Evolutionary conservation across 2,329 filamentous ascomycete genomes (phyloP), one percentile per base, ranked within the genome.

Genomic region (Cercospora nicotianae): DNA sequence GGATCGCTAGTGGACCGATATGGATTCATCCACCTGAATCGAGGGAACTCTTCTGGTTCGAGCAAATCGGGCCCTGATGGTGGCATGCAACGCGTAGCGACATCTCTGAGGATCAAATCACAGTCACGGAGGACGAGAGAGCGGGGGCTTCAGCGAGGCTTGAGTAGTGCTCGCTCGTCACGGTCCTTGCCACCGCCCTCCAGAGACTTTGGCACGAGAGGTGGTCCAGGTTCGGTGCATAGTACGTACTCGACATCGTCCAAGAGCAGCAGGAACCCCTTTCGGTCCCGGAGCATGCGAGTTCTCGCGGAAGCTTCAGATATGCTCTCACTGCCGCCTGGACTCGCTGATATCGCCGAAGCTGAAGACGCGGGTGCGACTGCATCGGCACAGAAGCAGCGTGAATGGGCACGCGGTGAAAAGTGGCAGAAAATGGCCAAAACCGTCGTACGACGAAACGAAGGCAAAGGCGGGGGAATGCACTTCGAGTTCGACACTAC

Each of bases 401-500:
- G 87, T 70, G 88, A 90, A 75, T 86, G 87, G 79, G 78, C 84
- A 64, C 82, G 88, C 33, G 87, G 89, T 72, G 86, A 89, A 67
- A 90, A 90, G 73, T 91, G 89, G 89, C 84, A 85, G 20, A 88
- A 85, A 74, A 91, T 91, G 89, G 89, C 87, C 10, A 80, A 80
- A 42, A 73, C 80, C 18, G 75, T 79, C 7, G 82, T 80, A 7
- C 69, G 67, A 26, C 61, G 67, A 16, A 30, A 66, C 23, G 66
- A 67, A 45, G 70, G 59, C 53, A 79, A 76, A 67, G 86, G 87
- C 23, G 87, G 86, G 16, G 87, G 88, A 16, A 89, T 88, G 86
- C 82, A 81, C 12, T 90, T 90, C 71, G 91, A 93, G 64, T 98
- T 98, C 77, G 93, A 97, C 79, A 86, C 87, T 42, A 88, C 86